A percentile compares a stretch with the other conserved stretches of the same genome.
phyloP scores from a whole-genome alignment of 805 yeast genomes.

The Scheffersomyces coipomensis region DNA sequence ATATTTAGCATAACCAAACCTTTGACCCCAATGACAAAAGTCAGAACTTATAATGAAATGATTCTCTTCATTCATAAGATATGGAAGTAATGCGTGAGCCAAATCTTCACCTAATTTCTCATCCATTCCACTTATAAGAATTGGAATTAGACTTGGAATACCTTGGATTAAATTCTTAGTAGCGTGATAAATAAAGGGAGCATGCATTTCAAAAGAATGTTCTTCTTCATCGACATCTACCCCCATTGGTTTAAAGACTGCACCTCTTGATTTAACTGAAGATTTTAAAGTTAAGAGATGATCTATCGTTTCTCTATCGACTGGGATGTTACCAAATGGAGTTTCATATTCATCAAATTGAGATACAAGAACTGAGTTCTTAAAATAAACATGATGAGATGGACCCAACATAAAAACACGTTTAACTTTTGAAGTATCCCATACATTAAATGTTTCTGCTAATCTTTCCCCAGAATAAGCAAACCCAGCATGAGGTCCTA shows the following conservation, averaged over 20 bases:
- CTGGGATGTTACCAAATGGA: slow-evolving; percentile 74
- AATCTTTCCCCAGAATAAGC: slow-evolving; percentile 75
- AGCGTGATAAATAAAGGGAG: slow-evolving; percentile 64
- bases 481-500: slow-evolving; percentile 83
- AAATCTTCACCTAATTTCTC: slow-evolving; percentile 41
- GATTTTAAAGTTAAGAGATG: slow-evolving; percentile 25
- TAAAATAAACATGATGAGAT: slow-evolving; percentile 84
- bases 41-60: slow-evolving; percentile 85
- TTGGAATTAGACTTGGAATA: slow-evolving; percentile 64
- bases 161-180: slow-evolving; percentile 31
- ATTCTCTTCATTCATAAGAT: slow-evolving; percentile 50
- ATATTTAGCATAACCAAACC: slow-evolving; percentile 44
- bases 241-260: slow-evolving; percentile 55
- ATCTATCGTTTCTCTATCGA: slow-evolving; percentile 52
- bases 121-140: slow-evolving; percentile 69
- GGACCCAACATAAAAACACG: slow-evolving; percentile 87
- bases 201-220: slow-evolving; percentile 94
- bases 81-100: slow-evolving; percentile 51
- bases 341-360: slow-evolving; percentile 62
- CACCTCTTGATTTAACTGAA: neutral
- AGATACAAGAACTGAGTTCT: slow-evolving; percentile 55
- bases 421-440: slow-evolving; percentile 58
- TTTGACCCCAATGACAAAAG: slow-evolving; percentile 87
- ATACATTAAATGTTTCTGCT: slow-evolving; percentile 70
- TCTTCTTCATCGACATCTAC: slow-evolving; percentile 71